Percentiles rank a stretch among this genome's conserved stretches.
These are phyloP conservation scores for Crithidia sp. DNA, from an alignment of 208 protist species.

Conservation along the genomic window DNA sequence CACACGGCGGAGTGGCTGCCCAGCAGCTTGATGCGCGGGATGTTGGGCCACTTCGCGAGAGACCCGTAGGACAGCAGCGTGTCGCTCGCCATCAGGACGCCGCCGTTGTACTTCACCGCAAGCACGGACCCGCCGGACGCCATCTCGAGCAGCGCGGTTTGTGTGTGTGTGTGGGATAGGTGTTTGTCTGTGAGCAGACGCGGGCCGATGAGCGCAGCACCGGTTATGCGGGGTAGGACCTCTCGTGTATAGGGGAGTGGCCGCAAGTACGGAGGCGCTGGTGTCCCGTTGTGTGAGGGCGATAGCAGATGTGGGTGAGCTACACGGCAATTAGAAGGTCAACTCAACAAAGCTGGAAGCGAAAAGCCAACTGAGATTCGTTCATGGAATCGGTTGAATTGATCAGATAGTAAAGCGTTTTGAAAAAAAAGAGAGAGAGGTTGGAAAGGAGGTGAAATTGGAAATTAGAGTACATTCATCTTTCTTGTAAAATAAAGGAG, in stretches of 20 bases:
- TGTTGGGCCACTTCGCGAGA: slow-evolving; percentile 94
- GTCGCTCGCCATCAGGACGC: slow-evolving; percentile 96
- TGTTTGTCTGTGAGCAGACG: background rate
- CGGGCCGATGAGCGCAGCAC: background rate
- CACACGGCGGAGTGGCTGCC: slow-evolving; percentile 92
- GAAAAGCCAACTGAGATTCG: too few relatives aligned
- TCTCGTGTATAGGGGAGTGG: too few relatives aligned
- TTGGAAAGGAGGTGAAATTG: background rate
- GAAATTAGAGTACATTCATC: too few relatives aligned
- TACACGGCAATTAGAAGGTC: too few relatives aligned
- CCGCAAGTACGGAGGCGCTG: too few relatives aligned
- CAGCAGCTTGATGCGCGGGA: slow-evolving; percentile 90
- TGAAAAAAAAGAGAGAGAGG: background rate
- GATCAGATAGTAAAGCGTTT: too few relatives aligned
- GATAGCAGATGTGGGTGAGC: too few relatives aligned
- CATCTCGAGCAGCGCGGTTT: slow-evolving; percentile 29
- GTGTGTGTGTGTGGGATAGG: background rate
- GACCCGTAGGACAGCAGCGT: slow-evolving; percentile 98
- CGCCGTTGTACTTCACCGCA: slow-evolving; percentile 97
- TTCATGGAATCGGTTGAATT: too few relatives aligned
- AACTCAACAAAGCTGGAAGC: too few relatives aligned
- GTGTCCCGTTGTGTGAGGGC: too few relatives aligned
- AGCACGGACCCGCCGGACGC: slow-evolving; percentile 97
- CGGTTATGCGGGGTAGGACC: too few relatives aligned
- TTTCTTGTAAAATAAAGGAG: too few relatives aligned